These are phyloP conservation scores for Nepenthes alata DNA, from an alignment of 179 eudicot genomes.

Conservation along the genomic window DNA sequence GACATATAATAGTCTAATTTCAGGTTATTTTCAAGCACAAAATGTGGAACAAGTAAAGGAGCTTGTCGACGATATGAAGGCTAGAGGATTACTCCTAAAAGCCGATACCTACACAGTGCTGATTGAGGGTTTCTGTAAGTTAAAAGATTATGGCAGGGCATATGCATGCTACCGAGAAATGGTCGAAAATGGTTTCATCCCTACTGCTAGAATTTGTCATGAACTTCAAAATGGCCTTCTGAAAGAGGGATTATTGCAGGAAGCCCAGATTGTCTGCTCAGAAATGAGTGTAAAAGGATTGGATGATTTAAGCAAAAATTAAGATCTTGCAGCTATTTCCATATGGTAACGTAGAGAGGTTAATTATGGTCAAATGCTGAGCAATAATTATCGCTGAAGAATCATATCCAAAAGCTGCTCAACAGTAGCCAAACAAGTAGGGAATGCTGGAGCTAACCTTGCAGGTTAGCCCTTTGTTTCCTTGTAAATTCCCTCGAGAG, in stretches of 20 bases:
- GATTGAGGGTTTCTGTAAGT: constrained; percentile 48
- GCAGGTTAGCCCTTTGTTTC: too few species aligned
- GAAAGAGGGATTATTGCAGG: constrained; percentile 42
- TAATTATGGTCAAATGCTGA: too few species aligned
- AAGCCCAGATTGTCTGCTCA: constrained; percentile 35
- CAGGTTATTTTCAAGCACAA: constrained; percentile 36
- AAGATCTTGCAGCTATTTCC: constrained; percentile 31
- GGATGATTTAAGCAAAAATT: constrained; percentile 21
- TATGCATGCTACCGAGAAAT: constrained; percentile 65
- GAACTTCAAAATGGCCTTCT: constrained; percentile 60
- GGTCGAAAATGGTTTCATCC: constrained; percentile 39
- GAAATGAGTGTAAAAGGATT: constrained; percentile 57
- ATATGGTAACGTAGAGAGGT: constrained; percentile 6
- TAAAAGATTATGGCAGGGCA: constrained; percentile 34
- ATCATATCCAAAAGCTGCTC: too few species aligned
- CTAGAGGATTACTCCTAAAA: constrained; percentile 35
- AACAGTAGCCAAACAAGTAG: too few species aligned
- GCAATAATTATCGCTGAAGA: too few species aligned
- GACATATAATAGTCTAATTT: constrained; percentile 59
- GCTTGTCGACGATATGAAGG: constrained; percentile 55
- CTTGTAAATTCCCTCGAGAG: too few species aligned
- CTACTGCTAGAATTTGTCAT: constrained; percentile 27
- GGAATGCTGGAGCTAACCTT: too few species aligned
- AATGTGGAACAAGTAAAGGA: constrained; percentile 30
- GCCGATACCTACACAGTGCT: constrained; percentile 53